A percentile compares a stretch with the other conserved stretches of the same genome.
phyloP scores from a whole-genome alignment of 345 rosid species.

The Euphorbia peplus region DNA sequence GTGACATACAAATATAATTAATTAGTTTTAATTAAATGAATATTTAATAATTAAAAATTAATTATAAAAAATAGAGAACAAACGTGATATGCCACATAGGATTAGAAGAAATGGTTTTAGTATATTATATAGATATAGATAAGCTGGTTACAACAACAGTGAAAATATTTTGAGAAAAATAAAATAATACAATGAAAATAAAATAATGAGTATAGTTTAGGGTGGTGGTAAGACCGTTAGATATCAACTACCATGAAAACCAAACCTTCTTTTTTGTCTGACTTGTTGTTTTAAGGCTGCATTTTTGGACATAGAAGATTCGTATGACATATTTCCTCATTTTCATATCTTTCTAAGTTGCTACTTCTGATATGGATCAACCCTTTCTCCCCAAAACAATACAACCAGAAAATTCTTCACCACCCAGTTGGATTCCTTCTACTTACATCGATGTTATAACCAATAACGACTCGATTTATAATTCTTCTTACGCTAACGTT shows the following conservation, averaged over 20 bases:
- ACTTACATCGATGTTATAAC: conserved; percentile 34
- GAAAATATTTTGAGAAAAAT: too few species aligned
- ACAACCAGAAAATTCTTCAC: conserved; percentile 23
- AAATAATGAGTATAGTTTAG: too few species aligned
- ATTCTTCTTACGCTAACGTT: conserved; percentile 38
- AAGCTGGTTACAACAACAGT: too few species aligned
- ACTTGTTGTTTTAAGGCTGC: background rate
- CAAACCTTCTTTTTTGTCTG: background rate
- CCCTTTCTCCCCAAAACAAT: conserved; percentile 33
- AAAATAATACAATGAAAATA: too few species aligned
- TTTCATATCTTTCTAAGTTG: background rate
- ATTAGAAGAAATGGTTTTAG: too few species aligned
- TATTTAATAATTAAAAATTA: too few species aligned
- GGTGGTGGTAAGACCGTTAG: background rate
- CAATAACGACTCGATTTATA: conserved; percentile 26
- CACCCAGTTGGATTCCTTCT: conserved; percentile 17
- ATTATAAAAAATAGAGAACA: too few species aligned
- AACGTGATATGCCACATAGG: too few species aligned
- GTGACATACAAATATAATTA: too few species aligned
- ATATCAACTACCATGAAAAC: conserved; percentile 2
- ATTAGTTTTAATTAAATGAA: too few species aligned
- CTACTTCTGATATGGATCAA: conserved; percentile 32
- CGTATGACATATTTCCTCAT: background rate
- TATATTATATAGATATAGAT: too few species aligned
- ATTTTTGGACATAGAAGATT: background rate